Conservation (phyloP, 1,284 basidiomycete species). For the Singerocomus inundabilis region DNA sequence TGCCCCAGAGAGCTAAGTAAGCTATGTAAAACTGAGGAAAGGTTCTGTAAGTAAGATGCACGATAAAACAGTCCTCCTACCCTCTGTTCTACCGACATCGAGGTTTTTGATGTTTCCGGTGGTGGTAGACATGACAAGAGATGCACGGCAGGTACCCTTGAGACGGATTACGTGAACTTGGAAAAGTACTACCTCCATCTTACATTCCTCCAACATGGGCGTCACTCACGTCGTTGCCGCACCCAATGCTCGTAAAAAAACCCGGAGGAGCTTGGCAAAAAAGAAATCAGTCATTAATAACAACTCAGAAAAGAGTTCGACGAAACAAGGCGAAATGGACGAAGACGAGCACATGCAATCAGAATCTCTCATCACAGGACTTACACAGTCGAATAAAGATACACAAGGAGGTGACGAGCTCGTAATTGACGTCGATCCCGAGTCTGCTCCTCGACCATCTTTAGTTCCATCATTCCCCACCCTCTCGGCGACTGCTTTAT, state of each 20-base stretch:
- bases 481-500: constrained; percentile 52
- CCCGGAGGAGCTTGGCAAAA: constrained; percentile 52
- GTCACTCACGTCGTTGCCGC: constrained; percentile 44
- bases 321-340: constrained; percentile 11
- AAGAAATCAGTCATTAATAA: constrained; percentile 37
- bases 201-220: constrained; percentile 46
- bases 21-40: constrained; percentile 47
- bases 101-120: constrained; percentile 20
- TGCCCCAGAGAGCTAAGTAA: constrained; percentile 50
- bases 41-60: not conserved
- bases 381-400: constrained; percentile 1
- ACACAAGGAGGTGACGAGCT: constrained; percentile 53
- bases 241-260: constrained; percentile 45
- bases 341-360: constrained; percentile 40
- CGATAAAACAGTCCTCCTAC: constrained; percentile 15
- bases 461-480: constrained; percentile 65
- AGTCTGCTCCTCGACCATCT: constrained; percentile 39
- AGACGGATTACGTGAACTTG: constrained; percentile 20
- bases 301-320: constrained; percentile 7
- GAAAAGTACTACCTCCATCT: not conserved
- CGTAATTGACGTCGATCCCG: constrained; percentile 47
- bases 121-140: constrained; percentile 21
- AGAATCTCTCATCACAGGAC: constrained; percentile 12
- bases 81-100: constrained; percentile 21
- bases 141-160: not conserved